Base-by-base conservation (phyloP, 441 rosid genomes). In the Jatropha podagrica region DNA sequence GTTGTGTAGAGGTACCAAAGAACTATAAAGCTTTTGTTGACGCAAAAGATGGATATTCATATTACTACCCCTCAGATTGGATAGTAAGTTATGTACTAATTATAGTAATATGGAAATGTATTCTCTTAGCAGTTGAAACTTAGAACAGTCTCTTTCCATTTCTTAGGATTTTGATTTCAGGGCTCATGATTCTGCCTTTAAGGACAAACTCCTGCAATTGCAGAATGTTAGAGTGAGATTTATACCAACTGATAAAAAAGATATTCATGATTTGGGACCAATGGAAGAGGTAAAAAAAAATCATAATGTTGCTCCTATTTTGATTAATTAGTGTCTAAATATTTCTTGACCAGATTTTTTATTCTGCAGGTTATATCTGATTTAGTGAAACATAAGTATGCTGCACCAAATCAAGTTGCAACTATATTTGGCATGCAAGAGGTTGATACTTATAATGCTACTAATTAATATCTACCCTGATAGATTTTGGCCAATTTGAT, bases 161-260 rank as follows among this genome's bases (percentile, higher is more conserved):
- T 70, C 7, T 37, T 17, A 91, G 99, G 96, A 92, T 62, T 95
- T 92, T 69, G 97, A 93, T 56, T 93, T 88, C 85, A 80, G 88
- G 75, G 99, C 89, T 18, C 99, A 92, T 85, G 96, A 93, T 83
- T 93, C 98, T 52, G 99, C 97, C 17, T 92, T 93, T 79, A 93
- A 92, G 69, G 98, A 95, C 84, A 87, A 95, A 69, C 80, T 79
- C 62, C 37, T 84, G 78, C 96, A 93, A 75, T 77, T 92, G 81
- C 97, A 95, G 69, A 88, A 81, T 83, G 95, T 90, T 62, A 84
- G 97, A 74, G 97, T 90, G 69, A 88, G 99, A 77, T 95, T 95
- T 84, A 88, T 92, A 81, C 97, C 98, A 46, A 88, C 98, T 0
- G 81, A 85, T 11, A 91, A 86, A 75, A 83, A 75, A 23, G 92